phyloP scores from a whole-genome alignment of 2,329 filamentous ascomycete genomes.

The Monilinia fructigena region DNA sequence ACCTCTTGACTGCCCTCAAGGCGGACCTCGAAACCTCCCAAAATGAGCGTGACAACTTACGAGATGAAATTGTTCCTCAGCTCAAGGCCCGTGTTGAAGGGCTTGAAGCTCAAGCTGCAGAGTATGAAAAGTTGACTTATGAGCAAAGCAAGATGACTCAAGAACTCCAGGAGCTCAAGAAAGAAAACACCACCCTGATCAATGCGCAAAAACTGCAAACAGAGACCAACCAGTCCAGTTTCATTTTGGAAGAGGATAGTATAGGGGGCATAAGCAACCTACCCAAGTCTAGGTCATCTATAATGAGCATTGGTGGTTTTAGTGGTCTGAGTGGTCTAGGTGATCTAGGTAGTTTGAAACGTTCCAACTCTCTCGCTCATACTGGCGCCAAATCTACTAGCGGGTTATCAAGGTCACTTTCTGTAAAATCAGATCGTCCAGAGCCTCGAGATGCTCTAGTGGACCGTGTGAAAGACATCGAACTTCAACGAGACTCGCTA shows the following conservation, averaged over 20 bases:
- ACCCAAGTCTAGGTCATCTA: constrained; percentile 25
- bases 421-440: constrained; percentile 44
- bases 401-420: constrained; percentile 58
- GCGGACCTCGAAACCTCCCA: constrained; percentile 77
- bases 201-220: constrained; percentile 50
- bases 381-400: constrained; percentile 37
- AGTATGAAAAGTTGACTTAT: constrained; percentile 71
- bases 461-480: constrained; percentile 86
- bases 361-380: constrained; percentile 65
- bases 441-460: constrained; percentile 63
- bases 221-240: constrained; percentile 53
- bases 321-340: constrained; percentile 34
- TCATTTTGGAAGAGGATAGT: constrained; percentile 58
- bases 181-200: constrained; percentile 57
- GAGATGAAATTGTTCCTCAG: constrained; percentile 82
- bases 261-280: constrained; percentile 28
- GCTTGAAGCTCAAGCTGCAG: constrained; percentile 70
- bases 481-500: constrained; percentile 88
- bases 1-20: constrained; percentile 79
- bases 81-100: constrained; percentile 74
- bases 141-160: constrained; percentile 85
- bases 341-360: constrained; percentile 48
- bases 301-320: constrained; percentile 12
- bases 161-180: constrained; percentile 70
- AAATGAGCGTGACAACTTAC: constrained; percentile 87